Percentiles rank a stretch among this genome's conserved stretches.
These are phyloP conservation scores for Roridomyces roridus DNA, from an alignment of 768 basidiomycete species.

Conservation along the genomic window DNA sequence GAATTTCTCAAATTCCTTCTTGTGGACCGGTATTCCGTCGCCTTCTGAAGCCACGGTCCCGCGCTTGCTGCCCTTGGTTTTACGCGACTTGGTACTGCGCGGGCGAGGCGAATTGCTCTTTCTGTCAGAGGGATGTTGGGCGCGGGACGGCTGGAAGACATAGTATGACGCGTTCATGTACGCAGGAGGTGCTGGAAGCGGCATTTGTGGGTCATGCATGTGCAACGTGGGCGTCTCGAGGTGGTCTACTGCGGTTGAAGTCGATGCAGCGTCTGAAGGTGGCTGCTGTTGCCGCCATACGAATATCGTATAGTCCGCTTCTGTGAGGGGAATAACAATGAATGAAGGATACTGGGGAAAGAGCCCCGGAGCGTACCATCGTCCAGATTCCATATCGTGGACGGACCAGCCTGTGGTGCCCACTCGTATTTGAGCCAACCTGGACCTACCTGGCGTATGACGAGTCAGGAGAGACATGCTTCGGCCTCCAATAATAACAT, in stretches of 20 bases:
- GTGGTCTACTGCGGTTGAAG: conserved; percentile 28
- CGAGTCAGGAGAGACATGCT: too few species aligned
- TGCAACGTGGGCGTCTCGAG: conserved; percentile 58
- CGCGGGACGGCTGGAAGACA: conserved; percentile 58
- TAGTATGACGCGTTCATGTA: conserved; percentile 80
- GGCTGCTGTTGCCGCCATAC: conserved; percentile 68
- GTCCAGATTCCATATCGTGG: conserved; percentile 88
- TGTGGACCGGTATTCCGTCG: conserved; percentile 64
- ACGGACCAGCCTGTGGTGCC: too few species aligned
- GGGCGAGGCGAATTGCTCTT: conserved; percentile 44
- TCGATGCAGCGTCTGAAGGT: conserved; percentile 30
- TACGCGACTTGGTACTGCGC: conserved; percentile 46
- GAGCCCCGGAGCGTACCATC: conserved; percentile 80
- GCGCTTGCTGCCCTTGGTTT: conserved; percentile 44
- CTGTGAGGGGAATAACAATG: conserved; percentile 19
- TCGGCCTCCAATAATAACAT: too few species aligned
- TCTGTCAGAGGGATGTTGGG: conserved; percentile 31
- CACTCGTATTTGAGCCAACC: conserved; percentile 92
- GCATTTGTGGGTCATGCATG: conserved; percentile 63
- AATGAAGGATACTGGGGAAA: too few species aligned
- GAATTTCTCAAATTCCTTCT: conserved; percentile 83
- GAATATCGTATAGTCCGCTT: conserved; percentile 82
- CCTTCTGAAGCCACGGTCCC: conserved; percentile 38
- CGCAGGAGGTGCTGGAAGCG: conserved; percentile 64
- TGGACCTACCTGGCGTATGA: conserved; percentile 49